Base-by-base conservation (phyloP, 108 stramenopile species). In the Nitzschia palea region DNA sequence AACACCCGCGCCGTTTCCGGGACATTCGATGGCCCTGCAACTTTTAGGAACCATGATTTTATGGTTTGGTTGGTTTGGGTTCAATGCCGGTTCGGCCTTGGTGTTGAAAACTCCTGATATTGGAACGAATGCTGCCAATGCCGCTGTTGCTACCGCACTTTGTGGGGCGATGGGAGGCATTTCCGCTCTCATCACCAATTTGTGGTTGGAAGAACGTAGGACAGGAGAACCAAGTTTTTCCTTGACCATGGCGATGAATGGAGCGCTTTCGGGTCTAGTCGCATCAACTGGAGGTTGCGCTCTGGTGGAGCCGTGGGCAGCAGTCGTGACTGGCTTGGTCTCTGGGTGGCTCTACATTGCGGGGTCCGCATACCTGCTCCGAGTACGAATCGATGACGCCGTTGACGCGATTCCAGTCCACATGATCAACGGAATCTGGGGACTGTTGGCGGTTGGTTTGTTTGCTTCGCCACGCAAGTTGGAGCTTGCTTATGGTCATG, bases 331-430 rank as follows among this genome's bases (percentile, higher is more conserved):
- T 58, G 98, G 98, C 4, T 22, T 81, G 27, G 44, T 95, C 31
- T 89, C 87, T 44, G 96, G 93, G 2, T 59, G 79, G 64, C 34
- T 97, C 4, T 98, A 96, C 76, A 44, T 87, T 37, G 64, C 52
- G 40, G 67, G 72, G 10, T 84, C 84, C 48, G 51, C 64, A 15
- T 62, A 82, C 10, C 73, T 98, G 27, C 67, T 95, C 17, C 57
- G 67, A 62, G 44, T 76, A 10, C 34, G 80, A 18, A 79, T 98
- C 54, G 97, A 98, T 71, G 97, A 98, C 69, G 93, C 95, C 36
- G 95, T 97, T 1, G 90, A 96, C 68, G 97, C 95, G 42, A 84
- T 94, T 50, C 94, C 97, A 4, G 93, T 96, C 9, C 96, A 97
- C 66, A 71, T 91, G 67, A 63, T 80, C 30, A 65, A 80, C 66